phyloP scores from a whole-genome alignment of 1,284 basidiomycete species.

The Heterobasidion annosum region DNA sequence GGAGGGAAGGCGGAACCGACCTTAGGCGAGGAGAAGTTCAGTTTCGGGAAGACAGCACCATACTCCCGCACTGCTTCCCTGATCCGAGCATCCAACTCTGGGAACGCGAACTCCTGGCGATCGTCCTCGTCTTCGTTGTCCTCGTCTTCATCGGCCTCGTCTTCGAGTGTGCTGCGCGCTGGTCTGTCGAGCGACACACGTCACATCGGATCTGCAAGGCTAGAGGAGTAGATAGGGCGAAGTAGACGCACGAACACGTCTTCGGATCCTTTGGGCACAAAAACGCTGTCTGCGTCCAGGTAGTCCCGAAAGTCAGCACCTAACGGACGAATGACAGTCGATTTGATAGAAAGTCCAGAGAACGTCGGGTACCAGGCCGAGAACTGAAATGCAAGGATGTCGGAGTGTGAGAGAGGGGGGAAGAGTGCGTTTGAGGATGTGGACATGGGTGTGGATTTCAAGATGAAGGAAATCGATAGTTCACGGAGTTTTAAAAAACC shows the following conservation, averaged over 20 bases:
- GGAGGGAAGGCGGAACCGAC: constrained; percentile 29
- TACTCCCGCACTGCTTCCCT: constrained; percentile 61
- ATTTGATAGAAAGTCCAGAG: constrained; percentile 62
- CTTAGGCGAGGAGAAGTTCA: constrained; percentile 89
- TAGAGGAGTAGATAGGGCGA: constrained; percentile 9
- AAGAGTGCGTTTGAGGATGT: constrained; percentile 25
- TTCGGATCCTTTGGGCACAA: constrained; percentile 79
- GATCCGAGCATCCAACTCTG: constrained; percentile 72
- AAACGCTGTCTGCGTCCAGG: constrained; percentile 72
- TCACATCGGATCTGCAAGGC: constrained; percentile 9
- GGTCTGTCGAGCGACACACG: constrained; percentile 28
- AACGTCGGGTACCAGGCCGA: constrained; percentile 85
- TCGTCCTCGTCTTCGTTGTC: constrained; percentile 26
- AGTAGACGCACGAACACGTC: constrained; percentile 43
- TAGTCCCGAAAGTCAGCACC: constrained; percentile 62
- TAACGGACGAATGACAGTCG: constrained; percentile 70
- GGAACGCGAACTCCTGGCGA: constrained; percentile 47
- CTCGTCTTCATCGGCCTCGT: constrained; percentile 32
- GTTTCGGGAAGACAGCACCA: constrained; percentile 88
- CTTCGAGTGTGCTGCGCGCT: constrained; percentile 46
- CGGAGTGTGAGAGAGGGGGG: constrained; percentile 37
- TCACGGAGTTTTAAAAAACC: neutral
- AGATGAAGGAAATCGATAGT: neutral
- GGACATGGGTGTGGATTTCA: neutral
- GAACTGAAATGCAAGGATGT: constrained; percentile 75